Conservation (phyloP, 2,329 filamentous ascomycete genomes). For the Diaporthe sp. region DNA sequence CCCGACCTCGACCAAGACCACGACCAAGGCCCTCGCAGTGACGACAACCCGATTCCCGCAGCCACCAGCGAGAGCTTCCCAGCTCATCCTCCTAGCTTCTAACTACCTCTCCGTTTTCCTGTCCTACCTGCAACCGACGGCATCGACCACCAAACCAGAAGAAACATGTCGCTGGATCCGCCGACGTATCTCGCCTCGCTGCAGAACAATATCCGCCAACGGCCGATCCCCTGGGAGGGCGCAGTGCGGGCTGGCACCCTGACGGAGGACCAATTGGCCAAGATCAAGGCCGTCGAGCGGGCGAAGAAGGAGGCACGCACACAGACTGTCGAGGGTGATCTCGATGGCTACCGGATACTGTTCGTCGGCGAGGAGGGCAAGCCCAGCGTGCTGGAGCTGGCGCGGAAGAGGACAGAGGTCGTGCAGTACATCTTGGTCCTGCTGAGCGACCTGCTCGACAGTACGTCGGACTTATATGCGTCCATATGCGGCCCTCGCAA, state of each 20-base stretch:
- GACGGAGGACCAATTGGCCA: constrained; percentile 92
- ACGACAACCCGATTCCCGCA: constrained; percentile 15
- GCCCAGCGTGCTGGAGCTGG: constrained; percentile 83
- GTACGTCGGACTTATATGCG: constrained; percentile 64
- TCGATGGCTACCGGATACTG: constrained; percentile 83
- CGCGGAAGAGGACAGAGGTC: constrained; percentile 88
- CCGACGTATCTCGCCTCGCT: constrained; percentile 88
- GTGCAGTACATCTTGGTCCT: constrained; percentile 96
- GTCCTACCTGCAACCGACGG: neutral
- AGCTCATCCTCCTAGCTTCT: constrained; percentile 1
- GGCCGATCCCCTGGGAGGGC: constrained; percentile 98
- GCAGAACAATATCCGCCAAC: constrained; percentile 96
- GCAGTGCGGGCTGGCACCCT: constrained; percentile 94
- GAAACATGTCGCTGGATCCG: constrained; percentile 87
- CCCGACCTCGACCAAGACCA: constrained; percentile 3
- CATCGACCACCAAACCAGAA: neutral
- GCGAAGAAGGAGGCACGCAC: constrained; percentile 92
- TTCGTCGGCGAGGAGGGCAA: constrained; percentile 83
- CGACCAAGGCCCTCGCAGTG: neutral
- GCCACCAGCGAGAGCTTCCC: neutral
- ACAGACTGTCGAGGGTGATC: constrained; percentile 83
- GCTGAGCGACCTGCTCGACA: constrained; percentile 87
- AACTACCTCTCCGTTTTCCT: neutral
- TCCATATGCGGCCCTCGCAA: neutral
- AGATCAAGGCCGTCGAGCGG: constrained; percentile 97